Base-by-base conservation (phyloP, 1,284 basidiomycete genomes). In the Moniliophthora roreri region DNA sequence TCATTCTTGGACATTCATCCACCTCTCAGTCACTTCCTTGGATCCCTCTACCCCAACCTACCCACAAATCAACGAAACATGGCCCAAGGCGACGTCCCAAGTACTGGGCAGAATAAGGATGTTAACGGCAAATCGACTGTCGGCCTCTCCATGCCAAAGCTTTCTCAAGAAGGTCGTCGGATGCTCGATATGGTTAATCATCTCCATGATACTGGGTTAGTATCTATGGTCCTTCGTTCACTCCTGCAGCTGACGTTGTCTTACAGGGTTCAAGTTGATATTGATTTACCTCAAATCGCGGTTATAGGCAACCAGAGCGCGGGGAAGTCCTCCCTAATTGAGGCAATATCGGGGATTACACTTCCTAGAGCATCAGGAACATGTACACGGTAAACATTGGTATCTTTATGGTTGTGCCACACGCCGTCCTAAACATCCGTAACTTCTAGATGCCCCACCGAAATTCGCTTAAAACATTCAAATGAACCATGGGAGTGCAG, bases 351-450 rank as follows among this genome's bases (percentile, higher is more conserved):
- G 26, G 53, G 48, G 63, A 64, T 71, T 20, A 66, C 51, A 15
- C 63, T 69, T 8, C 68, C 67, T 3, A 57, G 69, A 18, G 62
- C 64, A 32, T 59, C 58, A 18, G 70, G 69, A 6, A 70, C 69
- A 11, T 72, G 70, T 52, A 73, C 70, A n/a, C 53, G 71, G 52
- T 73, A 69, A 6, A 13, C n/a, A 38, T 13, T 13, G 18, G 40
- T 10, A 48, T 64, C 66, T 4, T 67, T 64, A 55, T 67, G 68
- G 51, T 68, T 62, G 47, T 58, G 60, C 0, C 52, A 10, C 5
- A 24, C 35, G 34, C n/a, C 16, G 20, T 47, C n/a, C 23, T 35
- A 10, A 40, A n/a, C 7, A 8, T 15, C 11, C 18, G 11, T 41
- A 23, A 7, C 26, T 26, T n/a, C 15, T 32, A 66, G 63, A 20